Evolutionary conservation across 2,329 filamentous ascomycete species (phyloP), one percentile per base, ranked within the genome.

Genomic region (Trichothecium roseum): DNA sequence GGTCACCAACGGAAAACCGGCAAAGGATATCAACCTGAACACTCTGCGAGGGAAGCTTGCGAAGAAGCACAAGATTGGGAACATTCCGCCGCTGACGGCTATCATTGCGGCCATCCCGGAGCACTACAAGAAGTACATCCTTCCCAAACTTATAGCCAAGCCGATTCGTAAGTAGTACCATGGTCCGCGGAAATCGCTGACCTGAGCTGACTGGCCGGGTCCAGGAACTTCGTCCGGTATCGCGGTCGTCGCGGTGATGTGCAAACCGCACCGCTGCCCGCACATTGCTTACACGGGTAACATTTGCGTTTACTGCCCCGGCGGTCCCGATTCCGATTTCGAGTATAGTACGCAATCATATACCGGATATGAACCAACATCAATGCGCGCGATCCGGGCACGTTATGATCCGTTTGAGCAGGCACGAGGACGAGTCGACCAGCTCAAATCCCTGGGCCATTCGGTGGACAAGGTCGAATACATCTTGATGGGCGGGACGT

Each of bases 381-480:
- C 88, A 3, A 98, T 98, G 91, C 81, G 91, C 48, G 91, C 91
- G 34, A 98, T 98, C 47, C 81, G 93, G 42, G 91, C 91, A 22
- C 78, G 93, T 34, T 98, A 98, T 54, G 93, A 98, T 53, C 91
- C 91, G 0, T 98, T 95, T 49, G 91, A 98, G 60, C 91, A 98
- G 65, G 91, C 91, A 13, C 74, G 91, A 55, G 91, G 91, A 29
- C 78, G 91, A 47, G 89, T 98, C 5, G 93, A 98, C 50, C 91
- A 98, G 63, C 86, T 98, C 53, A 93, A 94, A 59, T 84, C 85
- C 2, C 71, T 98, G 0, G 91, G 91, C 1, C 91, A 98, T 59
- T 94, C 86, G 31, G 91, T 98, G 32, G 91, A 98, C 64, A 98
- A 98, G 59, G 91, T 98, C 17, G 91, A 98, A 65, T 98, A 96